These are phyloP conservation scores for Blastobotrys peoriensis DNA, from an alignment of 805 yeast species.

Conservation along the genomic window DNA sequence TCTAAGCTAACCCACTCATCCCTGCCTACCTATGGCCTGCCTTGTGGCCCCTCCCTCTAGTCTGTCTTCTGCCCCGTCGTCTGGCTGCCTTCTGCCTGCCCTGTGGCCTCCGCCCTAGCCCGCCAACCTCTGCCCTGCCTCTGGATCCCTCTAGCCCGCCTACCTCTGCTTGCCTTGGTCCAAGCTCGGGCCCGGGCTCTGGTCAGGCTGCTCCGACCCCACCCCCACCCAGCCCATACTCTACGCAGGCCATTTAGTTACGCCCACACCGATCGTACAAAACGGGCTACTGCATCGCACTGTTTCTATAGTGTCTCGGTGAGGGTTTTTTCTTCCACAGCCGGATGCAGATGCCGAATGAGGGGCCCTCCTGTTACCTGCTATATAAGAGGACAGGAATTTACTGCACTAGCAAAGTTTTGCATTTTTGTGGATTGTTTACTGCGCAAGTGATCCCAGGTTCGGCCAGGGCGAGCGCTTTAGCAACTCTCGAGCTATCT, in stretches of 20 bases:
- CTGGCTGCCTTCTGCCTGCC: not conserved
- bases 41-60: not conserved
- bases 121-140: not conserved
- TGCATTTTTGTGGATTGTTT: too few species aligned
- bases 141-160: not conserved
- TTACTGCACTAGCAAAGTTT: too few species aligned
- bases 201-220: not conserved
- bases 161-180: not conserved
- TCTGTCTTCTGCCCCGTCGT: too few species aligned
- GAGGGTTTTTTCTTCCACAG: not conserved
- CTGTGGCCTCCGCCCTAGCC: not conserved
- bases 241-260: not conserved
- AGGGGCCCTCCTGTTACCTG: not conserved
- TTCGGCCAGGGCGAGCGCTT: not conserved
- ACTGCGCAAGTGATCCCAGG: not conserved
- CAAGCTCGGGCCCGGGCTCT: not conserved
- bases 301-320: not conserved
- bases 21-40: not conserved
- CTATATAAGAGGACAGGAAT: not conserved
- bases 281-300: not conserved
- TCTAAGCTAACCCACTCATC: not conserved
- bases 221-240: not conserved
- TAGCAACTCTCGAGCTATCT: not conserved
- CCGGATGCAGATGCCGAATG: not conserved
- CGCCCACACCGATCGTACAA: not conserved